Evolutionary conservation across 2,329 filamentous ascomycete genomes (phyloP), one percentile per base, ranked within the genome.

Genomic region (Alternaria brassicicola): DNA sequence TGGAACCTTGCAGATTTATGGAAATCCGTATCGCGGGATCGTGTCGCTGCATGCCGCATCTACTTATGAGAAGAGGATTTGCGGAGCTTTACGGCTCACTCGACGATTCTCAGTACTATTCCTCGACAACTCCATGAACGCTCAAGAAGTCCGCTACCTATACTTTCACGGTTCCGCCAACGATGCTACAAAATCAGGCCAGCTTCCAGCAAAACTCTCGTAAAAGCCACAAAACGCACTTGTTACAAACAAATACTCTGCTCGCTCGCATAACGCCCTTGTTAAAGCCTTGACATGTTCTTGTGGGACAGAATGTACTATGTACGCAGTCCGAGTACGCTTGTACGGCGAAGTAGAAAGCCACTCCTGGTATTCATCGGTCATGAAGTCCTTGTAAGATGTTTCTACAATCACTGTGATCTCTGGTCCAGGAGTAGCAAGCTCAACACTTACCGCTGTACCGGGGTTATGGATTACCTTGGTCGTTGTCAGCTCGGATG

Each of bases 401-500:
- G 67, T 61, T 52, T 75, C 72, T 4, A 70, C 66, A 6, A 71
- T 62, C 3, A 67, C 67, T 1, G 67, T 69, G n/a, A 73, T 55
- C 38, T 75, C 71, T 4, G 69, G 63, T 0, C 70, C 71, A 1
- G 65, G 61, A n/a, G 41, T 46, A 3, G 67, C 67, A 6, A 75
- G 59, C 4, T 58, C 55, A 17, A 47, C 25, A 33, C 69, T 65
- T 5, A 70, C 63, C 3, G 69, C 63, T 2, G 72, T 72, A 5
- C 72, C 72, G 2, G 72, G 72, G 26, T 75, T 75, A 19, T 75
- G 72, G 15, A 75, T 67, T 12, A 67, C 60, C 72, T 73, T 12
- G 6, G 17, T 3, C 38, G 3, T 19, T n/a, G 38, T 54, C 42
- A 57, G 47, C 30, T 23, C 4, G 31, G 21, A 12, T 47, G 5